Base-by-base conservation (phyloP, 2,329 filamentous ascomycete genomes). In the Botrytis aclada region DNA sequence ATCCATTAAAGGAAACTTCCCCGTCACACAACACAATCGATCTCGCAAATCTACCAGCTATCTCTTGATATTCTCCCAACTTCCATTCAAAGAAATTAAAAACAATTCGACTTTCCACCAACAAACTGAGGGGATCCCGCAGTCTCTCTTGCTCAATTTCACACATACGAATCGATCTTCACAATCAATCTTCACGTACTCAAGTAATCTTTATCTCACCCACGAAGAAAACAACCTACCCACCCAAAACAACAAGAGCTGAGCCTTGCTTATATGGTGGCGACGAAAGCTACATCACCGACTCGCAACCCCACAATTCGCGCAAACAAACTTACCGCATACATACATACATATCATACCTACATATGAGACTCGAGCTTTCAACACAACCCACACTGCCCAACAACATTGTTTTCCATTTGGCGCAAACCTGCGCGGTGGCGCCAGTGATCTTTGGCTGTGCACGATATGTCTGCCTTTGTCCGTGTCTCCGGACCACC, bases 401-500 rank as follows among this genome's bases (percentile, higher is more conserved):
- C 74, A 74, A 75, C 74, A 72, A 76, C 74, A 75, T 70, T 76
- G 61, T 69, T 71, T 74, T 72, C 74, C 73, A 73, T 69, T 78
- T 75, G 76, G 78, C 77, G 78, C 76, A 77, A 72, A 77, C 76
- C 74, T 65, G 77, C 76, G 78, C 76, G 76, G 75, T 76, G 73
- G 78, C 78, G 78, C 79, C 76, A 72, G 77, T 80, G 78, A 79
- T 76, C 78, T 76, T 75, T 75, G 70, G 76, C 34, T 56, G 45
- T 41, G 64, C 47, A 76, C 77, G 83, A 86, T 79, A 90, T 90
- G 86, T 88, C 91, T 83, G 92, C 93, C 82, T 93, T 93, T 83
- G 96, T 99, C 85, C 92, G 96, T 88, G 94, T 99, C 84, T 97
- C 94, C 78, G 96, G 96, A 82, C 95, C 95, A 82, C 95, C 96